phyloP scores from a whole-genome alignment of 768 basidiomycete genomes.

The Sarcomyxa edulis region DNA sequence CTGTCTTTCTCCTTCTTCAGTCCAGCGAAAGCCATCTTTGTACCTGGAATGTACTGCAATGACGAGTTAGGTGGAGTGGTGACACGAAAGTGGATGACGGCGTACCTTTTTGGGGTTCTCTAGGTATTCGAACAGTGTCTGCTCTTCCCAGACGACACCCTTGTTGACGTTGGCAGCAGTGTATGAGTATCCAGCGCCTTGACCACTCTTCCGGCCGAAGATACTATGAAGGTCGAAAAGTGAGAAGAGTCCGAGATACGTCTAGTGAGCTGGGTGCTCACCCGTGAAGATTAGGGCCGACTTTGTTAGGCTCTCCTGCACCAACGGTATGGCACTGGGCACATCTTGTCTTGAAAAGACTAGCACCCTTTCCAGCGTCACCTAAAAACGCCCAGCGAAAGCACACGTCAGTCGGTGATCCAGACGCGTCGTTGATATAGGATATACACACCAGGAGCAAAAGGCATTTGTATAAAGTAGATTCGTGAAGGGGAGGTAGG shows the following conservation, averaged over 20 bases:
- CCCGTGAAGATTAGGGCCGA: slow-evolving; percentile 96
- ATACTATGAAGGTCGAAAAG: slow-evolving; percentile 35
- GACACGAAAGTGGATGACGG: neutral
- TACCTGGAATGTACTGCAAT: slow-evolving; percentile 84
- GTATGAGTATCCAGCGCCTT: slow-evolving; percentile 83
- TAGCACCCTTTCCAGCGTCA: slow-evolving; percentile 86
- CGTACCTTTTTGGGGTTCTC: slow-evolving; percentile 95
- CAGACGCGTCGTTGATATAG: too few species aligned
- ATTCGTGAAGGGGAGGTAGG: too few species aligned
- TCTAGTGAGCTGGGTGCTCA: slow-evolving; percentile 28
- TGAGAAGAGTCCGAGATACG: slow-evolving; percentile 1
- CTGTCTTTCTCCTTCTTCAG: slow-evolving; percentile 99
- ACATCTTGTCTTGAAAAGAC: slow-evolving; percentile 94
- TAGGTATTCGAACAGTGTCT: slow-evolving; percentile 92
- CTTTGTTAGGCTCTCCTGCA: slow-evolving; percentile 75
- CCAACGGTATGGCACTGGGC: slow-evolving; percentile 91
- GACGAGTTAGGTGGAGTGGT: neutral
- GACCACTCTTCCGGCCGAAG: slow-evolving; percentile 84
- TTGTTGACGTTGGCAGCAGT: slow-evolving; percentile 96
- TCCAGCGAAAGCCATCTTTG: slow-evolving; percentile 98
- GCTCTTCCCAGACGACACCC: slow-evolving; percentile 79
- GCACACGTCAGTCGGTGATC: too few species aligned
- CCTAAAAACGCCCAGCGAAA: too few species aligned
- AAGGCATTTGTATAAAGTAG: too few species aligned
- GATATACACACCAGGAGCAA: too few species aligned